A percentile compares a stretch with the other conserved stretches of the same genome.
Evolutionary conservation across 2,329 filamentous ascomycete species (phyloP).

Genomic region (Tolypocladium nubicola): DNA sequence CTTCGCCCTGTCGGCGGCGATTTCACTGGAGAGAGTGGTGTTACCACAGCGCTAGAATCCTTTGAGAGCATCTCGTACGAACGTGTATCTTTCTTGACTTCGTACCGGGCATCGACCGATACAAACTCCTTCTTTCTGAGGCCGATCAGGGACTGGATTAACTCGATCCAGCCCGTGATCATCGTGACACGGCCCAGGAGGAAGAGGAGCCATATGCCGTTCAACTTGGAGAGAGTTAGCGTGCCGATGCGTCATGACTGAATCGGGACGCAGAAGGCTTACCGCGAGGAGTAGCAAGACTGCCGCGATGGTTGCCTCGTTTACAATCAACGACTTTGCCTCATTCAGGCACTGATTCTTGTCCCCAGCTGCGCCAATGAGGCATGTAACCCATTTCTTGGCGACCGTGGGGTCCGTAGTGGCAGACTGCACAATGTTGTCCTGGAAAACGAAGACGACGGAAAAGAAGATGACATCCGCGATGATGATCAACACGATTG

Average conservation of each 20-base stretch:
- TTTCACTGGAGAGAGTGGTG: constrained; percentile 33
- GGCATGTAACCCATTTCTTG: constrained; percentile 59
- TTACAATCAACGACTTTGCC: constrained; percentile 55
- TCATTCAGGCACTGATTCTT: constrained; percentile 55
- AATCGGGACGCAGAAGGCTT: constrained; percentile 22
- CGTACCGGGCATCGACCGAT: constrained; percentile 65
- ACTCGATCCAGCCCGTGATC: constrained; percentile 69
- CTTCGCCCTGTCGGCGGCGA: constrained; percentile 26
- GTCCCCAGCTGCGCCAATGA: constrained; percentile 43
- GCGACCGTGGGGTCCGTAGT: constrained; percentile 44
- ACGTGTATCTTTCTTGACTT: constrained; percentile 51
- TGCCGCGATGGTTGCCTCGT: constrained; percentile 66
- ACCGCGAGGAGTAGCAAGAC: constrained; percentile 75
- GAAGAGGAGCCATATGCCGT: constrained; percentile 75
- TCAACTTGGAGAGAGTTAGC: constrained; percentile 42
- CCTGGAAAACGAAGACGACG: constrained; percentile 79
- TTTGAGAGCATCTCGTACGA: constrained; percentile 73
- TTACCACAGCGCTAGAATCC: constrained; percentile 44
- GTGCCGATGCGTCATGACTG: constrained; percentile 1
- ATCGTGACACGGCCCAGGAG: constrained; percentile 79
- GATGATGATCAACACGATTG: constrained; percentile 81
- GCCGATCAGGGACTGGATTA: constrained; percentile 39
- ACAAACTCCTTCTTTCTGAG: constrained; percentile 69
- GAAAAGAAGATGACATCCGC: constrained; percentile 91
- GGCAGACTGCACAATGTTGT: constrained; percentile 55